Evolutionary conservation across 208 protist species (phyloP).

Genomic region (Naegleria gruberi): DNA sequence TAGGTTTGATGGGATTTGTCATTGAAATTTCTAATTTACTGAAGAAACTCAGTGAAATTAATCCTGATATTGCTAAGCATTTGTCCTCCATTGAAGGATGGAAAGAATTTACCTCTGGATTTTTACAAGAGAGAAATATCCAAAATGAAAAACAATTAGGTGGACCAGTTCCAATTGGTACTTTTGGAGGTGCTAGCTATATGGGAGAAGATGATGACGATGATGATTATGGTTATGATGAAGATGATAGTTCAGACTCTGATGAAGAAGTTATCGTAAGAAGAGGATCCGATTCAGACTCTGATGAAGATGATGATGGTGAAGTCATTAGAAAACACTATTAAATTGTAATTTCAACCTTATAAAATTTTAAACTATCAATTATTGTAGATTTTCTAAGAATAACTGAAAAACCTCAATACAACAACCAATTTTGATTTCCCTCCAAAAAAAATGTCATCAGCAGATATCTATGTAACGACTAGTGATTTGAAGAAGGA

Average conservation of each 20-base stretch:
- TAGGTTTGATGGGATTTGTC: neutral
- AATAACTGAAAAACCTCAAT: no score
- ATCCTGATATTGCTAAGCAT: neutral
- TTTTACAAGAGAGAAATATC: neutral
- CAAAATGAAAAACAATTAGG: conserved; percentile 5
- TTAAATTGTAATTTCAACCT: neutral
- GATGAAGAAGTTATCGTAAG: neutral
- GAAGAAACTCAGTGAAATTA: neutral
- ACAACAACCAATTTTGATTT: no score
- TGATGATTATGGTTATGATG: conserved; percentile 1
- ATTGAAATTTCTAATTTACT: neutral
- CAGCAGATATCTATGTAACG: neutral
- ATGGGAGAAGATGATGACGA: neutral
- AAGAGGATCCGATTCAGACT: neutral
- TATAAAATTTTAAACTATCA: no score
- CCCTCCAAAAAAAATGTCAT: neutral
- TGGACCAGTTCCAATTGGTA: neutral
- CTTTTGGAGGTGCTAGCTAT: neutral
- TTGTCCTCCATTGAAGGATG: neutral
- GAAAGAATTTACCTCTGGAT: neutral
- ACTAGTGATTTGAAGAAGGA: neutral
- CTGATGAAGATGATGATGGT: neutral
- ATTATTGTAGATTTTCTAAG: no score
- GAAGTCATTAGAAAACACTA: neutral
- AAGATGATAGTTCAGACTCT: neutral